Conservation (phyloP, 2,329 filamentous ascomycete species). For the Trichoderma sp. region DNA sequence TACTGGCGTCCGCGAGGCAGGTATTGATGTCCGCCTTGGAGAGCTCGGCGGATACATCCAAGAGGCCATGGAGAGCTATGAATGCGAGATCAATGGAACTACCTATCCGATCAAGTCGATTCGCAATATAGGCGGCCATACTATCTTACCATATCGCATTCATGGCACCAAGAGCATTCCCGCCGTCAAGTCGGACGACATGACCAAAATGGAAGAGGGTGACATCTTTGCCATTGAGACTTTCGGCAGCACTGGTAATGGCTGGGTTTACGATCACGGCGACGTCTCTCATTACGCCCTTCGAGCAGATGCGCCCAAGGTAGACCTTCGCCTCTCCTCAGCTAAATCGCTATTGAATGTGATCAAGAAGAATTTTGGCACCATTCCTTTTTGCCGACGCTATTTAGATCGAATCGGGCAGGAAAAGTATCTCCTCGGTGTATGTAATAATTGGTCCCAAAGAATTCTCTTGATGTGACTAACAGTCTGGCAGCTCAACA, state of each 20-base stretch:
- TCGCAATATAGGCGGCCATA: constrained; percentile 71
- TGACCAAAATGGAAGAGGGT: constrained; percentile 82
- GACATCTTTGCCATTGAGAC: constrained; percentile 82
- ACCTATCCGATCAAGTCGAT: constrained; percentile 69
- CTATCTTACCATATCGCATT: constrained; percentile 72
- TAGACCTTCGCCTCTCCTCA: constrained; percentile 61
- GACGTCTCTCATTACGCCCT: constrained; percentile 81
- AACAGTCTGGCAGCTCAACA: constrained; percentile 60
- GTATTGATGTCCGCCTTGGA: constrained; percentile 73
- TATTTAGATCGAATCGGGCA: constrained; percentile 84
- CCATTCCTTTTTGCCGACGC: constrained; percentile 76
- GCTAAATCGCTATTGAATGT: constrained; percentile 75
- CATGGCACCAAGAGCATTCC: constrained; percentile 78
- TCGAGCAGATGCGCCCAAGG: constrained; percentile 59
- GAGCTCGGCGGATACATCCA: constrained; percentile 70
- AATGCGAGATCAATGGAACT: constrained; percentile 65
- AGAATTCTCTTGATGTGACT: not conserved
- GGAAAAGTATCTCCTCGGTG: constrained; percentile 81
- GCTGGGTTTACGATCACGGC: constrained; percentile 71
- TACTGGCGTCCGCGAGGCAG: constrained; percentile 75
- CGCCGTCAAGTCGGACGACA: constrained; percentile 71
- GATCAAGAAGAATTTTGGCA: constrained; percentile 89
- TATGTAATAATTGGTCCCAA: constrained; percentile 33
- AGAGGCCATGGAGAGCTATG: constrained; percentile 75
- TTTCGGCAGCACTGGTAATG: constrained; percentile 73